Conservation (phyloP, 176 grass and related monocot genomes). For the Avena sativa region DNA sequence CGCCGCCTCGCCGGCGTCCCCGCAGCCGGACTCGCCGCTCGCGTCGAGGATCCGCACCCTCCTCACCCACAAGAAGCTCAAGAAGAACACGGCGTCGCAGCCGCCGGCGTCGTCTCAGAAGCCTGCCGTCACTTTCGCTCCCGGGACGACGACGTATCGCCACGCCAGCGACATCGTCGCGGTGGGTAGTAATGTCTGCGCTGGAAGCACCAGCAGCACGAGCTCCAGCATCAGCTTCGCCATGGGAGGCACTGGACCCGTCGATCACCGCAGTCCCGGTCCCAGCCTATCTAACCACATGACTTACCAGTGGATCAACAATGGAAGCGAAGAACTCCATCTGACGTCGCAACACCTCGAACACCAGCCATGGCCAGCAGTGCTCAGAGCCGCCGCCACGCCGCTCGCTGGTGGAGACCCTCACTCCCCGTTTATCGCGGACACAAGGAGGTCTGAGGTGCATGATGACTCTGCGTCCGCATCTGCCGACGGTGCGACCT, state of each 20-base stretch:
- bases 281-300: conserved; percentile 34
- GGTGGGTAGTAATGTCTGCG: conserved; percentile 3
- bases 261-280: not conserved
- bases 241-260: conserved; percentile 20
- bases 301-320: conserved; percentile 16
- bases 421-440: conserved; percentile 11
- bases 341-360: conserved; percentile 22
- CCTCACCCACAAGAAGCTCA: conserved; percentile 64
- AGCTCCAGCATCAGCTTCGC: conserved; percentile 47
- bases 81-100: conserved; percentile 13
- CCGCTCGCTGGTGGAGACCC: not conserved
- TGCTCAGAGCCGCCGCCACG: conserved; percentile 26
- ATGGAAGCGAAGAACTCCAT: conserved; percentile 44
- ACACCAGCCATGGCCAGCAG: conserved; percentile 36
- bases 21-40: conserved; percentile 43
- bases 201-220: conserved; percentile 32
- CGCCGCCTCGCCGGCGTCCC: not conserved
- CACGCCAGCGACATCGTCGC: conserved; percentile 9
- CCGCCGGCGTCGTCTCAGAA: not conserved
- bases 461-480: conserved; percentile 41
- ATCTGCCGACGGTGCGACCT: not conserved
- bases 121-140: conserved; percentile 12
- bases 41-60: conserved; percentile 56
- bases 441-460: conserved; percentile 57
- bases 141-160: not conserved